Evolutionary conservation across 1,139 yeast genomes (phyloP).

Genomic region (Hyphopichia wangnamkhiaoensis): DNA sequence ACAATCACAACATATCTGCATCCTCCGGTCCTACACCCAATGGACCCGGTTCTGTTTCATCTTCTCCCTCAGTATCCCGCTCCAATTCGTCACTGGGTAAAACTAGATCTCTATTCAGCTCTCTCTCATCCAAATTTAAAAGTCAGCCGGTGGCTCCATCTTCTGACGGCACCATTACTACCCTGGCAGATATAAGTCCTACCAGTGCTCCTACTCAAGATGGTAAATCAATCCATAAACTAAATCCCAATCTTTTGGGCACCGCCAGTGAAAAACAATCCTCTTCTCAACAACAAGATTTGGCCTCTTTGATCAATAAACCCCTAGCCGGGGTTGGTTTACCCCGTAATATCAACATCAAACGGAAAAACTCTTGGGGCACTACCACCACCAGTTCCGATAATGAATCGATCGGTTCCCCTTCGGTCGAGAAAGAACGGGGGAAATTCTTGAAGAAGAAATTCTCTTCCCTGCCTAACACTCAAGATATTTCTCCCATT

Average conservation of each 20-base stretch:
- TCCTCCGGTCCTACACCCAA: constrained; percentile 5
- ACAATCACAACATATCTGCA: constrained; percentile 10
- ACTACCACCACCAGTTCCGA: constrained; percentile 5
- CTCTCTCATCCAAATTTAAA: constrained; percentile 58
- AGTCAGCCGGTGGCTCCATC: constrained; percentile 10
- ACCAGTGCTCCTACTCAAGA: constrained; percentile 4
- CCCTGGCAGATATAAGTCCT: constrained; percentile 4
- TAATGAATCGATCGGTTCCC: neutral
- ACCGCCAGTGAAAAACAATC: constrained; percentile 6
- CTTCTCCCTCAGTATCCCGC: constrained; percentile 19
- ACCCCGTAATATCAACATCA: constrained; percentile 10
- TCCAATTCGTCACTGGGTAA: constrained; percentile 25
- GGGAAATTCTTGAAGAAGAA: constrained; percentile 3
- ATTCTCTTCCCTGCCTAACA: too few species aligned
- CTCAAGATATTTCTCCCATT: neutral
- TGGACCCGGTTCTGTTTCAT: too few species aligned
- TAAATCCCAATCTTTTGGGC: constrained; percentile 21
- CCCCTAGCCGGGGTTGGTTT: constrained; percentile 23
- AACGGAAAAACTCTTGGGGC: constrained; percentile 12
- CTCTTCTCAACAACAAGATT: constrained; percentile 19
- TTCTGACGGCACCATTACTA: constrained; percentile 8
- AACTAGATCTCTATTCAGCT: constrained; percentile 48
- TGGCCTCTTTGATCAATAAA: constrained; percentile 21
- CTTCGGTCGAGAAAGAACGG: neutral
- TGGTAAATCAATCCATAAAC: constrained; percentile 9